Base-by-base conservation (phyloP, 1,139 yeast genomes). In the Yamadazyma sp. region DNA sequence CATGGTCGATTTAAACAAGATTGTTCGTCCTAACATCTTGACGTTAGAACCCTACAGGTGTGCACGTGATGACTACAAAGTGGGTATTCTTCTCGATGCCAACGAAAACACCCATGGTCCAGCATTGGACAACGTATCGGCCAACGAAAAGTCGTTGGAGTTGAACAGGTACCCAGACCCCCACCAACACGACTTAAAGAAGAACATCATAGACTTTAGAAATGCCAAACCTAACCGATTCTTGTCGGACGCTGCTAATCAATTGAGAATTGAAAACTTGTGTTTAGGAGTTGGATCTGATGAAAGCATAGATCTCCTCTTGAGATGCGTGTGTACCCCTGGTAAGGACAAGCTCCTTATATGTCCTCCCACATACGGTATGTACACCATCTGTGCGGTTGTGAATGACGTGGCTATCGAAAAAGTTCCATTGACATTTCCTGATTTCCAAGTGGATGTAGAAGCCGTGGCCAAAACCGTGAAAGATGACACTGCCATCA, bases 201-300 rank as follows among this genome's bases (percentile, higher is more conserved):
- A 76, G 46, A 81, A 82, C 47, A 70, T 92, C 35, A 80, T 86
- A 35, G 68, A 77, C 29, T 83, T 84, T 56, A 76, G 99, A 50
- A 88, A 86, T 56, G 46, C 56, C 2, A 75, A 68, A 45, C 76
- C 68, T 15, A 65, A 57, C 29, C 40, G 43, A 9, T 38, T 40
- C 29, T 47, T 46, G 33, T 53, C 56, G 26, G 47, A 53, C 22
- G 38, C 42, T 0, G 43, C 43, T 4, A 41, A 50, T 9, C 59
- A 62, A 4, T 57, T 90, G 44, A 64, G 66, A 0, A 75, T 86
- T 0, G 84, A 72, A 9, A 94, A 94, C 61, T 56, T 94, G 38
- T 89, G 95, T 57, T 73, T 92, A 30, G 98, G 98, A 24, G 98
- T 92, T 12, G 99, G 99, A 1, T 88, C 97, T 1, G 99, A 92